Evolutionary conservation across 495 filamentous ascomycete genomes (phyloP).

Genomic region (Lasiosphaeria ovina): DNA sequence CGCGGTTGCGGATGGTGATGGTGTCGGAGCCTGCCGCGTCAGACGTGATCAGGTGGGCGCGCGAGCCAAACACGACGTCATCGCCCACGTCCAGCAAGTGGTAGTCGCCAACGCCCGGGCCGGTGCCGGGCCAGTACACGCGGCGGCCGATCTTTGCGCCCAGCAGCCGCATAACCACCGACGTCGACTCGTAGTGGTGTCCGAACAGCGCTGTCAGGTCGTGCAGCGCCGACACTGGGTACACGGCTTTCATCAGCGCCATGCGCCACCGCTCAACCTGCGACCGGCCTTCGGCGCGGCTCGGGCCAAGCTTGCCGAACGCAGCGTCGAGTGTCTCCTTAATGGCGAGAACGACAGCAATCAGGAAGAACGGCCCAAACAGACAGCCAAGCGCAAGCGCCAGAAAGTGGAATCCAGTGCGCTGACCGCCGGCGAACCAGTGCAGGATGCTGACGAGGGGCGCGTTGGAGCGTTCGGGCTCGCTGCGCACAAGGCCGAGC

Average conservation of each 20-base stretch:
- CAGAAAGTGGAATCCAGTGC: constrained; percentile 42
- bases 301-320: constrained; percentile 32
- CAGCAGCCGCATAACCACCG: constrained; percentile 37
- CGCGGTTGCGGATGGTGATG: constrained; percentile 38
- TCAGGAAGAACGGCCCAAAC: constrained; percentile 37
- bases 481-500: constrained; percentile 32
- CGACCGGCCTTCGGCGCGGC: constrained; percentile 25
- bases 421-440: constrained; percentile 39
- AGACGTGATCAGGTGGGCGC: constrained; percentile 43
- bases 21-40: constrained; percentile 42
- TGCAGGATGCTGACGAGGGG: constrained; percentile 30
- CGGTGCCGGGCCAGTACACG: constrained; percentile 50
- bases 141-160: constrained; percentile 44
- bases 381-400: constrained; percentile 32
- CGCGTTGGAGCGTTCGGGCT: constrained; percentile 20
- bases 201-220: constrained; percentile 36
- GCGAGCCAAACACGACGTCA: constrained; percentile 47
- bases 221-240: constrained; percentile 32
- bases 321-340: constrained; percentile 15
- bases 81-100: constrained; percentile 47
- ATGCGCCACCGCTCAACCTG: constrained; percentile 31
- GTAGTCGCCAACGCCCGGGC: constrained; percentile 44
- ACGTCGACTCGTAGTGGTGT: constrained; percentile 46
- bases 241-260: constrained; percentile 26
- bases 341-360: constrained; percentile 27